Evolutionary conservation across 1,284 basidiomycete species (phyloP).

Genomic region (Chiua sp.): DNA sequence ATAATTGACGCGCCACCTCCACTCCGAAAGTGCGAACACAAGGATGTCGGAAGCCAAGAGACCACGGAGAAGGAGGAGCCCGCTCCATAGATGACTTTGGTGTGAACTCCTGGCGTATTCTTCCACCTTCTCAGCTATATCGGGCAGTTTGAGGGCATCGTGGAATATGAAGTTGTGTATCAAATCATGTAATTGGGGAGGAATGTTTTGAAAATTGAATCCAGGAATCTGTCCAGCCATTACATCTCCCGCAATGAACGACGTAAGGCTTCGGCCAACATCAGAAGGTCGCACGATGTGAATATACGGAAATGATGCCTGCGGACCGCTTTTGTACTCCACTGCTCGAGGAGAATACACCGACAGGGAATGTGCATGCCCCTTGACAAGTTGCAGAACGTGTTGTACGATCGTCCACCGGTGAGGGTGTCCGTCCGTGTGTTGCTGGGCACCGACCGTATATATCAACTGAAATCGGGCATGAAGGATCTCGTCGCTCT

Average conservation of each 20-base stretch:
- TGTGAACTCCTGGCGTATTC: slow-evolving; percentile 12
- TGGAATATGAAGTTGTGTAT: slow-evolving; percentile 28
- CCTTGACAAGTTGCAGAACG: slow-evolving; percentile 34
- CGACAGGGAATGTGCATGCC: slow-evolving; percentile 8
- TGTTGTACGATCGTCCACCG: slow-evolving; percentile 51
- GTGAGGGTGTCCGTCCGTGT: slow-evolving; percentile 47
- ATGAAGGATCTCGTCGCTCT: slow-evolving; percentile 48
- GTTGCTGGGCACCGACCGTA: slow-evolving; percentile 43
- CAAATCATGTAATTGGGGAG: slow-evolving; percentile 10
- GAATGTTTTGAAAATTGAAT: slow-evolving; percentile 18
- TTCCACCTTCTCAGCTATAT: slow-evolving; percentile 27
- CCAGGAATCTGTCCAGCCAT: slow-evolving; percentile 27
- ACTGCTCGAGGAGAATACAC: neutral
- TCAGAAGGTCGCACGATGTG: slow-evolving; percentile 29
- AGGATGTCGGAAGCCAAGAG: slow-evolving; percentile 48
- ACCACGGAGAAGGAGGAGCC: slow-evolving; percentile 49
- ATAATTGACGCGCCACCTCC: slow-evolving; percentile 55
- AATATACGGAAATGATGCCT: slow-evolving; percentile 34
- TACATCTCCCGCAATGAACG: slow-evolving; percentile 28
- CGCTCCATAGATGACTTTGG: slow-evolving; percentile 30
- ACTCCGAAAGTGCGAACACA: slow-evolving; percentile 41
- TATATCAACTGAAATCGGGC: slow-evolving; percentile 47
- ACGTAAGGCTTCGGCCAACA: slow-evolving; percentile 24
- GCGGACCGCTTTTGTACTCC: too few relatives aligned
- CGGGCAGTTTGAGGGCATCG: neutral